Conservation (phyloP, 2,329 filamentous ascomycete species). For the Penicillium sp. region DNA sequence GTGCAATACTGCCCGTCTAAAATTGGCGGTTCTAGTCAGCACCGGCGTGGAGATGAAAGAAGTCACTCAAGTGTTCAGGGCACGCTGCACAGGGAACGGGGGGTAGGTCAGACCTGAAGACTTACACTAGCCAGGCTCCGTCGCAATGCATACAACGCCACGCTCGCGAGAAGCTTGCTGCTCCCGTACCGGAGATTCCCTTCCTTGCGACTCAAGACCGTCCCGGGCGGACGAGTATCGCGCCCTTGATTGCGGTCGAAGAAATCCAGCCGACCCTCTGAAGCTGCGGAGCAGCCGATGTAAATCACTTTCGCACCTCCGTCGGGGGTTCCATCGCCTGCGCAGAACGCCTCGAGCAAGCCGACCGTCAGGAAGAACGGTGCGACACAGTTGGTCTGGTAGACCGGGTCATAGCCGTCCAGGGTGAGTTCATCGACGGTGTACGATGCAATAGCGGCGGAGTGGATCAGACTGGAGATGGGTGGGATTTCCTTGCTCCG, state of each 20-base stretch:
- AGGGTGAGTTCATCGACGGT: constrained; percentile 32
- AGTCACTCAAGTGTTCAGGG: no score
- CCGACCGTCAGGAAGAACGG: constrained; percentile 39
- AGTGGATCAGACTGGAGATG: constrained; percentile 36
- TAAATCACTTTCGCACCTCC: constrained; percentile 39
- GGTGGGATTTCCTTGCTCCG: constrained; percentile 38
- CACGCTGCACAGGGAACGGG: neutral
- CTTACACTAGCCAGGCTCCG: constrained; percentile 38
- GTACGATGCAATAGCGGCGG: constrained; percentile 36
- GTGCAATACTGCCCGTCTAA: constrained; percentile 36
- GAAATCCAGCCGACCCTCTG: constrained; percentile 34
- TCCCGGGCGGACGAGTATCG: constrained; percentile 22
- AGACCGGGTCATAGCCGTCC: constrained; percentile 39
- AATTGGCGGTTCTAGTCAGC: constrained; percentile 6
- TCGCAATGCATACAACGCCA: constrained; percentile 40
- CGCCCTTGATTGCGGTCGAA: constrained; percentile 31
- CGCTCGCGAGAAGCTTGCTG: constrained; percentile 38
- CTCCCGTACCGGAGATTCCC: constrained; percentile 35
- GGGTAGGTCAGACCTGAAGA: constrained; percentile 4
- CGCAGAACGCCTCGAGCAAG: constrained; percentile 39
- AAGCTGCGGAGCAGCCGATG: constrained; percentile 37
- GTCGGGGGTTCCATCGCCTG: constrained; percentile 33
- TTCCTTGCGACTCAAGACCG: constrained; percentile 32
- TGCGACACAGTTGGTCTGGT: constrained; percentile 41
- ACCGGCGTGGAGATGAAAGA: neutral